These are phyloP conservation scores for Lactifluus subvellereus DNA, from an alignment of 768 basidiomycete genomes.

Conservation along the genomic window DNA sequence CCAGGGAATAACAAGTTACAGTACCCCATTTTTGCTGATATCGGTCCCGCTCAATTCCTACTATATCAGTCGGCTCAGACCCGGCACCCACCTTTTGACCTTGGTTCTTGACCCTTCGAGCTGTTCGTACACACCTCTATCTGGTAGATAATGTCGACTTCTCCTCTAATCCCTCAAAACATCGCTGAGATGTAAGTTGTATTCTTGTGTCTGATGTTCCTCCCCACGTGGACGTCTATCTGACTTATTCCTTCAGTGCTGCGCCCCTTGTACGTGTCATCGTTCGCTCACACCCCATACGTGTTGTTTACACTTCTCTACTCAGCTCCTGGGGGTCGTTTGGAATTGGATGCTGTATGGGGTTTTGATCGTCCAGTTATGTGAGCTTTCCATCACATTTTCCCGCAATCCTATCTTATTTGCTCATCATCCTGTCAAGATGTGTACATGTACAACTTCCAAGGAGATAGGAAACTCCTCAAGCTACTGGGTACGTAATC, in stretches of 20 bases:
- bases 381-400: not conserved
- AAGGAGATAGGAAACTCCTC: not conserved
- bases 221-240: not conserved
- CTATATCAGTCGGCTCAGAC: too few species aligned
- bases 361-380: constrained; percentile 5
- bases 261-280: not conserved
- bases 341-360: constrained; percentile 16
- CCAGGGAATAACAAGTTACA: too few species aligned
- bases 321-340: constrained; percentile 1
- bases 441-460: constrained; percentile 17
- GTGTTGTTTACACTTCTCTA: not conserved
- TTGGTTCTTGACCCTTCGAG: too few species aligned
- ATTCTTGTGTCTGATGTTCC: not conserved
- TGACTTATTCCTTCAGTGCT: not conserved
- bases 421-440: not conserved
- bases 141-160: not conserved
- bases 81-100: too few species aligned
- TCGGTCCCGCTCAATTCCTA: too few species aligned
- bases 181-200: not conserved
- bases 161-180: not conserved
- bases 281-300: not conserved
- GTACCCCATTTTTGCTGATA: too few species aligned
- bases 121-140: too few species aligned
- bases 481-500: not conserved
- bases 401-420: not conserved